A percentile compares a stretch with the other conserved stretches of the same genome.
Conservation (phyloP, 768 basidiomycete genomes). For the Mycena leptocephala region DNA sequence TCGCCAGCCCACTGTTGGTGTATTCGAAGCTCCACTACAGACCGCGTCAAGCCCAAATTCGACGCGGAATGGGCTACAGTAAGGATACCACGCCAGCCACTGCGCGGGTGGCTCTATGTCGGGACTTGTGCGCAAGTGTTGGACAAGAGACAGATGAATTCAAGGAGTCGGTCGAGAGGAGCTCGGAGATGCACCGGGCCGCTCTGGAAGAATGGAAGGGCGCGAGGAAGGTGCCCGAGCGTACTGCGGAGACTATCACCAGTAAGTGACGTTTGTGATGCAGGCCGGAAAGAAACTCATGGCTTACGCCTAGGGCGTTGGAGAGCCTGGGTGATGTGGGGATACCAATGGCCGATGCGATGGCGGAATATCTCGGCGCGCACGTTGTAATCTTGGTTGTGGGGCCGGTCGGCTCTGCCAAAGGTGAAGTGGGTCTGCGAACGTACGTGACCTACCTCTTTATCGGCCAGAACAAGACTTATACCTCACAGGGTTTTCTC, state of each 20-base stretch:
- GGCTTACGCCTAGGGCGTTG: neutral
- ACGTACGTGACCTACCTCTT: neutral
- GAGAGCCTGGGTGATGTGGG: neutral
- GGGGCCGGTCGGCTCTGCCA: neutral
- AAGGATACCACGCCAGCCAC: neutral
- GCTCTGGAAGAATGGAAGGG: neutral
- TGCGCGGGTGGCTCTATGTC: neutral
- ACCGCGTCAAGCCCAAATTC: neutral
- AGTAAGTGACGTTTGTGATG: neutral
- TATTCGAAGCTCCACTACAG: slow-evolving; percentile 3
- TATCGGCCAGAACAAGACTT: neutral
- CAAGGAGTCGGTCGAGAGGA: neutral
- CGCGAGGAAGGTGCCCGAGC: neutral
- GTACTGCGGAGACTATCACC: neutral
- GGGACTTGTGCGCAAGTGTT: neutral
- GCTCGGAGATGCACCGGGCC: neutral
- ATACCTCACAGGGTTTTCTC: neutral
- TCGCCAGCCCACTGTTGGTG: neutral
- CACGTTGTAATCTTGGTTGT: neutral
- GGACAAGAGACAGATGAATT: neutral
- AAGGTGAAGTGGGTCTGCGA: neutral
- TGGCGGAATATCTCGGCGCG: neutral
- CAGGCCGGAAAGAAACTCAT: too few relatives aligned
- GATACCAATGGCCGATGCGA: neutral
- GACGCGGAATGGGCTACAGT: neutral